These are phyloP conservation scores for Quercus rubra DNA, from an alignment of 306 rosid genomes.

Conservation along the genomic window DNA sequence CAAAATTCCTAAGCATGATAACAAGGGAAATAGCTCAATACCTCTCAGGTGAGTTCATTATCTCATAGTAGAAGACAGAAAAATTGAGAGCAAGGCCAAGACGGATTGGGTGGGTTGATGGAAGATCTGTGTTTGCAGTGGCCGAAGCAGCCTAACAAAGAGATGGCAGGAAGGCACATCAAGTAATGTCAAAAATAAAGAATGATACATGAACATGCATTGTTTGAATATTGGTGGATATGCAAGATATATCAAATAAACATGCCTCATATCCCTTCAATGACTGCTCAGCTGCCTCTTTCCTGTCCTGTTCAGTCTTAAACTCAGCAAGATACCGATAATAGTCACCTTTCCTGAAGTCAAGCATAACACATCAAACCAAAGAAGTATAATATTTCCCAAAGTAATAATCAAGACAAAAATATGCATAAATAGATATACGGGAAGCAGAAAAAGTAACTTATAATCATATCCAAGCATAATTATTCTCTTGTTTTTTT, in stretches of 20 bases:
- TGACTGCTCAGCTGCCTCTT: slow-evolving; percentile 72
- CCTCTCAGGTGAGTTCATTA: slow-evolving; percentile 98
- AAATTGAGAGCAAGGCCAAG: slow-evolving; percentile 98
- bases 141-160: slow-evolving; percentile 70
- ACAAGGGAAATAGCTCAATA: slow-evolving; percentile 13
- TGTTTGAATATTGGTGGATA: slow-evolving; percentile 8
- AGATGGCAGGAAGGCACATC: slow-evolving; percentile 17
- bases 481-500: slow-evolving; percentile 9
- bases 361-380: slow-evolving; percentile 23
- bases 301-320: slow-evolving; percentile 67
- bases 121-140: slow-evolving; percentile 87
- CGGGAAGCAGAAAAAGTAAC: neutral
- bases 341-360: slow-evolving; percentile 70
- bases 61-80: slow-evolving; percentile 97
- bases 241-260: slow-evolving; percentile 15
- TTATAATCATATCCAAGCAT: slow-evolving; percentile 2
- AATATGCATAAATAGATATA: neutral
- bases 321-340: slow-evolving; percentile 74
- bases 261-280: slow-evolving; percentile 80
- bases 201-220: slow-evolving; percentile 11
- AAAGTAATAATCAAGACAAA: neutral
- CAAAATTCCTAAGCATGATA: neutral
- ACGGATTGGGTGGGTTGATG: slow-evolving; percentile 94
- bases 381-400: neutral
- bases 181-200: neutral